phyloP scores from a whole-genome alignment of 352 stramenopile species.

The Phytophthora fragariaefolia region DNA sequence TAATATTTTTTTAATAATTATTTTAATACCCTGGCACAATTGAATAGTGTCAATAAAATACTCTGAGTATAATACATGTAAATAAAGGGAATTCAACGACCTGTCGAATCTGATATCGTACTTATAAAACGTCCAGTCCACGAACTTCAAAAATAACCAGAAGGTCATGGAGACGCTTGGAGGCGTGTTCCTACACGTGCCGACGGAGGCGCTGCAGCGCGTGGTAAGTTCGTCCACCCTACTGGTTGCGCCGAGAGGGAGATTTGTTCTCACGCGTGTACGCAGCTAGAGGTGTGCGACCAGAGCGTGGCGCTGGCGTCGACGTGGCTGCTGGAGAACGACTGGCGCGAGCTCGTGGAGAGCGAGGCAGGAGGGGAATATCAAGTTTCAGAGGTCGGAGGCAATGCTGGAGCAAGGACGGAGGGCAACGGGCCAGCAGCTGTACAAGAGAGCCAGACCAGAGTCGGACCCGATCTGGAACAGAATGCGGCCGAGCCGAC shows the following conservation, averaged over 20 bases:
- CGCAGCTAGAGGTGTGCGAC: constrained; percentile 62
- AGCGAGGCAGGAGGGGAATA: constrained; percentile 4
- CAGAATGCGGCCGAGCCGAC: not conserved
- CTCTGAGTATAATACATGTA: no score
- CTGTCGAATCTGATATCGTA: no score
- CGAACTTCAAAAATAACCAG: not conserved
- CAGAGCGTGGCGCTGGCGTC: constrained; percentile 58
- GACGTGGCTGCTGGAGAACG: constrained; percentile 65
- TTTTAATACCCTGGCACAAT: no score
- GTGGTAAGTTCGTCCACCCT: constrained; percentile 39
- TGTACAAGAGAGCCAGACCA: no score
- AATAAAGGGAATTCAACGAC: no score
- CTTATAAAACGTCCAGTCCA: not conserved
- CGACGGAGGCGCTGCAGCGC: constrained; percentile 37
- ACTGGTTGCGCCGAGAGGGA: not conserved
- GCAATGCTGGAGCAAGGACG: not conserved
- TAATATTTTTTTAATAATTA: no score
- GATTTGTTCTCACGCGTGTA: not conserved
- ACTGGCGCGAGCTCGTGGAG: constrained; percentile 54
- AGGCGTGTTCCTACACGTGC: constrained; percentile 50
- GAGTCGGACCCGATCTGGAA: not conserved
- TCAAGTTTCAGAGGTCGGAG: not conserved
- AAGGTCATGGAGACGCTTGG: constrained; percentile 51
- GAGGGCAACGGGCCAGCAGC: no score
- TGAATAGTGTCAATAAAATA: no score